phyloP scores from a whole-genome alignment of 352 stramenopile genomes.

The Pythium apleroticum region DNA sequence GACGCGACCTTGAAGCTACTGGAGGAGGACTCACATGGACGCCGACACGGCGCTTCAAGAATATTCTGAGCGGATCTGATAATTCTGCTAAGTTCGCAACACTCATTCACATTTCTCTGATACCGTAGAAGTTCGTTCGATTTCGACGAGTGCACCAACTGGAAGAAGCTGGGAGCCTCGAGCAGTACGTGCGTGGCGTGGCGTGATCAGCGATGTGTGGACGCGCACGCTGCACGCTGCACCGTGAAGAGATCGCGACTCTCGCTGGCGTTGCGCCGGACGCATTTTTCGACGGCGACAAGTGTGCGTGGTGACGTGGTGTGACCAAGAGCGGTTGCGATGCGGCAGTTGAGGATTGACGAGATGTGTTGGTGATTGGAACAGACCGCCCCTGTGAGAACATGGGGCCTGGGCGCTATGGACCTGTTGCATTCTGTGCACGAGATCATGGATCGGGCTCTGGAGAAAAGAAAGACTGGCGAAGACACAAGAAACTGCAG shows the following conservation, averaged over 20 bases:
- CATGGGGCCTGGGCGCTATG: conserved; percentile 70
- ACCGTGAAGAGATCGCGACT: conserved; percentile 47
- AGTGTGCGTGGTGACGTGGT: conserved; percentile 42
- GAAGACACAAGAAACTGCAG: conserved; percentile 37
- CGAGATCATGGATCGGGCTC: neutral
- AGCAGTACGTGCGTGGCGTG: too few species aligned
- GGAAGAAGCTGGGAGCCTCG: too few species aligned
- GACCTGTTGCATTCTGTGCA: conserved; percentile 46
- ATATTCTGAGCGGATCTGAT: neutral
- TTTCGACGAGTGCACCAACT: neutral
- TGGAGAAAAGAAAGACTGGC: conserved; percentile 12
- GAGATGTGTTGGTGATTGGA: neutral
- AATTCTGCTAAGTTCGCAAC: neutral
- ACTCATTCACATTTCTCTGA: conserved; percentile 5
- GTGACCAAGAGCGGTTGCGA: neutral
- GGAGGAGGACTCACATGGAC: too few species aligned
- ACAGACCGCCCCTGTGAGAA: conserved; percentile 77
- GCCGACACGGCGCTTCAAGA: too few species aligned
- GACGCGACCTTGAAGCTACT: too few species aligned
- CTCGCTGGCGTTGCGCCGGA: conserved; percentile 44
- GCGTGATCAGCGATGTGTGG: conserved; percentile 55
- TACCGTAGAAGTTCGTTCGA: neutral
- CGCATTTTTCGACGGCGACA: conserved; percentile 67
- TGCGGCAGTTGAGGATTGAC: neutral
- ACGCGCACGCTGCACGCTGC: conserved; percentile 58